These are phyloP conservation scores for Fusarium sp. DNA, from an alignment of 2,329 filamentous ascomycete genomes.

Conservation along the genomic window DNA sequence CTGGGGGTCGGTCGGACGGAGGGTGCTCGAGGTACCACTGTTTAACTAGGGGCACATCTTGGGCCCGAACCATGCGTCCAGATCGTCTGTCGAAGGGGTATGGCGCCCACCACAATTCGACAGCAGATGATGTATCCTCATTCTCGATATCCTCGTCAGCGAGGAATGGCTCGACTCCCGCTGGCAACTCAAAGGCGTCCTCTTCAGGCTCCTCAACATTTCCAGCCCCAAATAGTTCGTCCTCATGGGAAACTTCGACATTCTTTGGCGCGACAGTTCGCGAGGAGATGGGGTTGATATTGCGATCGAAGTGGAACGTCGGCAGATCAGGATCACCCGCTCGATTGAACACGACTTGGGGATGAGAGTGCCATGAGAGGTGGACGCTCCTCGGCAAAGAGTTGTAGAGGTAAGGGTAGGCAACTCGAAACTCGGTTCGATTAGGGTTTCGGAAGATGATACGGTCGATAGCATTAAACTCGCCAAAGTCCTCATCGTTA, in stretches of 20 bases:
- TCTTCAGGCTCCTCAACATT: conserved; percentile 83
- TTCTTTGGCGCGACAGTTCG: conserved; percentile 95
- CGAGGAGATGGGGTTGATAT: conserved; percentile 97
- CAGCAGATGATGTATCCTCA: conserved; percentile 89
- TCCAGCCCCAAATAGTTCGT: conserved; percentile 89
- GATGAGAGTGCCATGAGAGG: conserved; percentile 92
- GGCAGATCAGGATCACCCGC: conserved; percentile 91
- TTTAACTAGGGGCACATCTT: conserved; percentile 97
- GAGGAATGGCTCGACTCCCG: conserved; percentile 87
- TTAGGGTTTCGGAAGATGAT: conserved; percentile 98
- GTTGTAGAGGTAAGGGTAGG: conserved; percentile 96
- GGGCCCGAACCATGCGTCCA: conserved; percentile 94
- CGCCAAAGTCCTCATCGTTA: conserved; percentile 98
- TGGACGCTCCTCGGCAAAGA: conserved; percentile 95
- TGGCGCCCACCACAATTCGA: conserved; percentile 97
- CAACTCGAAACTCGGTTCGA: conserved; percentile 94
- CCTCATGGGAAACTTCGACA: conserved; percentile 90
- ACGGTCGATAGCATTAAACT: conserved; percentile 99
- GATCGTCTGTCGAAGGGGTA: conserved; percentile 96
- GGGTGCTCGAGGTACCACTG: conserved; percentile 99
- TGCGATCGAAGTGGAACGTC: conserved; percentile 97
- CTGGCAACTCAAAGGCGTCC: conserved; percentile 87
- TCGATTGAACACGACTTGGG: conserved; percentile 91
- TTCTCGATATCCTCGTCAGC: conserved; percentile 91
- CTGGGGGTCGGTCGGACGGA: conserved; percentile 85